phyloP scores from a whole-genome alignment of 768 basidiomycete species.

The Amanita muscaria region DNA sequence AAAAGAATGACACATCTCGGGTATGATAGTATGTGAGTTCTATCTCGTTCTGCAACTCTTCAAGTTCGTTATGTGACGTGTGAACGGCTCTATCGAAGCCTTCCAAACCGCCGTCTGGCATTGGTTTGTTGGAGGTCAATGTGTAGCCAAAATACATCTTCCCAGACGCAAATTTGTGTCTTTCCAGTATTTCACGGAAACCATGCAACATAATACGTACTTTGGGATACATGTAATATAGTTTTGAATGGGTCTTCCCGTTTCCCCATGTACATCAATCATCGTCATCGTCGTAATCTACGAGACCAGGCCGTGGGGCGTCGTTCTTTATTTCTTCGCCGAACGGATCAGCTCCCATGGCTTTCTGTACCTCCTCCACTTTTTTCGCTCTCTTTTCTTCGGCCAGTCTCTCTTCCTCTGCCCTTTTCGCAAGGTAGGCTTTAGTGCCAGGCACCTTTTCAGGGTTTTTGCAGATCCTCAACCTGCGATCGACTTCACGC shows the following conservation, averaged over 20 bases:
- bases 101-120: slow-evolving; percentile 29
- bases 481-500: slow-evolving; percentile 79
- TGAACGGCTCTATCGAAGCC: slow-evolving; percentile 52
- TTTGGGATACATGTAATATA: slow-evolving; percentile 18
- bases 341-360: slow-evolving; percentile 59
- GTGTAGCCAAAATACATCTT: slow-evolving; percentile 44
- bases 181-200: not conserved
- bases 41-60: not conserved
- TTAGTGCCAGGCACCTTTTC: slow-evolving; percentile 90
- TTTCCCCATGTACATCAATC: too few relatives aligned
- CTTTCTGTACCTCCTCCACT: slow-evolving; percentile 37
- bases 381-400: slow-evolving; percentile 63
- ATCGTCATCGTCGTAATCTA: slow-evolving; percentile 58
- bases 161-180: not conserved
- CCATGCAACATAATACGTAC: not conserved
- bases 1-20: too few relatives aligned
- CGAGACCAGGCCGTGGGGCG: slow-evolving; percentile 22
- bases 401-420: slow-evolving; percentile 61
- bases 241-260: too few relatives aligned
- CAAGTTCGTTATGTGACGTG: not conserved
- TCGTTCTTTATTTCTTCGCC: slow-evolving; percentile 41
- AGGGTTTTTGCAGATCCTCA: slow-evolving; percentile 89
- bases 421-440: slow-evolving; percentile 64
- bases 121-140: slow-evolving; percentile 51
- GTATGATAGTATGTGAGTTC: too few relatives aligned